Conservation (phyloP, 805 yeast genomes). For the Scheffersomyces stipitis region DNA sequence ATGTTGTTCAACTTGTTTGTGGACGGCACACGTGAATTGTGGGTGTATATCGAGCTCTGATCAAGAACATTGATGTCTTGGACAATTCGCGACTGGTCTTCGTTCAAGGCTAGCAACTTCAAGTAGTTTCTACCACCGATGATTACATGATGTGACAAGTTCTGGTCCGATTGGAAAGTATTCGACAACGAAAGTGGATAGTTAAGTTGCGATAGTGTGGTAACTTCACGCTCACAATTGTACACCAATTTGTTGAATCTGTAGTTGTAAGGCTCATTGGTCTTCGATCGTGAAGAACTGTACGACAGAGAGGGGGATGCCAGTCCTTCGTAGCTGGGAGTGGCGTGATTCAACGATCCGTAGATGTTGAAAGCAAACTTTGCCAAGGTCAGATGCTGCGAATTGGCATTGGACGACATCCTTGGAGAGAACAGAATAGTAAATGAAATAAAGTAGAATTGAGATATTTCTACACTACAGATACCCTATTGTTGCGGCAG, state of each 20-base stretch:
- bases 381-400: conserved; percentile 35
- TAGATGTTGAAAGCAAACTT: conserved; percentile 61
- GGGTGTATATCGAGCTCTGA: conserved; percentile 7
- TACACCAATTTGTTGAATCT: conserved; percentile 12
- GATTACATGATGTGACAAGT: conserved; percentile 31
- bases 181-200: conserved; percentile 12
- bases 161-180: conserved; percentile 6
- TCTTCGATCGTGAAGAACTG: conserved; percentile 13
- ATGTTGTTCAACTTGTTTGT: conserved; percentile 30
- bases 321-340: conserved; percentile 6
- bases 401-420: conserved; percentile 5
- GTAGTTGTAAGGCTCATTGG: conserved; percentile 5
- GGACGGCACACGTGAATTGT: conserved; percentile 14
- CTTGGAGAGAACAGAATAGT: no score
- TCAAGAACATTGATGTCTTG: conserved; percentile 38
- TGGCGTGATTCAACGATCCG: conserved; percentile 32
- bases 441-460: no score
- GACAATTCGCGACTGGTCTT: conserved; percentile 30
- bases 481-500: no score
- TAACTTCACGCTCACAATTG: conserved; percentile 21
- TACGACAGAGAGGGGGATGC: conserved; percentile 17
- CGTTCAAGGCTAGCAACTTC: conserved; percentile 29
- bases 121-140: conserved; percentile 45
- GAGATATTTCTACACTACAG: no score
- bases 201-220: conserved; percentile 24